Evolutionary conservation across 1,284 basidiomycete genomes (phyloP).

Genomic region (Cryptococcus sp.): DNA sequence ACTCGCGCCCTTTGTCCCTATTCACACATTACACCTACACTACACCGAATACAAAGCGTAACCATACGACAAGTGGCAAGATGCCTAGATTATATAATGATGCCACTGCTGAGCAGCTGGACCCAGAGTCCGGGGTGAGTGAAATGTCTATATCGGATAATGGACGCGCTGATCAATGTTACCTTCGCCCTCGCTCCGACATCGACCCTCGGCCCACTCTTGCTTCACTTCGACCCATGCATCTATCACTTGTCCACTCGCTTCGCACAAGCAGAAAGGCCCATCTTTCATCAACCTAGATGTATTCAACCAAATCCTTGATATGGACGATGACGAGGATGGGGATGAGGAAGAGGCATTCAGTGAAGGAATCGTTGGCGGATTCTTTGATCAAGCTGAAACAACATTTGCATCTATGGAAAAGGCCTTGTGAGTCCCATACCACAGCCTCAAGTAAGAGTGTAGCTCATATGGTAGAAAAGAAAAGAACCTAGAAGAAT

Average conservation of each 20-base stretch:
- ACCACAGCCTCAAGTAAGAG: not conserved
- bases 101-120: too few relatives aligned
- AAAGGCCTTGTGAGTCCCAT: constrained; percentile 58
- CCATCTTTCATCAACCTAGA: constrained; percentile 63
- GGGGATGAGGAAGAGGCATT: constrained; percentile 59
- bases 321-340: constrained; percentile 68
- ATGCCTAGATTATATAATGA: too few relatives aligned
- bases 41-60: too few relatives aligned
- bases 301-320: constrained; percentile 77
- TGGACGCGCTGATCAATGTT: too few relatives aligned
- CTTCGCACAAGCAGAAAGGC: not conserved
- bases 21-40: too few relatives aligned
- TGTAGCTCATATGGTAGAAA: constrained; percentile 46
- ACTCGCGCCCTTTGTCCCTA: too few relatives aligned
- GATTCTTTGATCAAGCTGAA: constrained; percentile 74
- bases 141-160: too few relatives aligned
- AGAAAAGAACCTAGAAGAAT: constrained; percentile 58
- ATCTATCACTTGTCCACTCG: not conserved
- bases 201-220: too few relatives aligned
- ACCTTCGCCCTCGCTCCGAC: too few relatives aligned
- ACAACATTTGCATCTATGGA: constrained; percentile 76
- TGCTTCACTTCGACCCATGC: too few relatives aligned
- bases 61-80: too few relatives aligned
- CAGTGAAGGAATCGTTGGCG: constrained; percentile 68
- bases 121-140: too few relatives aligned